Base-by-base conservation (phyloP, 2,329 filamentous ascomycete genomes). In the Graphilbum fragrans region DNA sequence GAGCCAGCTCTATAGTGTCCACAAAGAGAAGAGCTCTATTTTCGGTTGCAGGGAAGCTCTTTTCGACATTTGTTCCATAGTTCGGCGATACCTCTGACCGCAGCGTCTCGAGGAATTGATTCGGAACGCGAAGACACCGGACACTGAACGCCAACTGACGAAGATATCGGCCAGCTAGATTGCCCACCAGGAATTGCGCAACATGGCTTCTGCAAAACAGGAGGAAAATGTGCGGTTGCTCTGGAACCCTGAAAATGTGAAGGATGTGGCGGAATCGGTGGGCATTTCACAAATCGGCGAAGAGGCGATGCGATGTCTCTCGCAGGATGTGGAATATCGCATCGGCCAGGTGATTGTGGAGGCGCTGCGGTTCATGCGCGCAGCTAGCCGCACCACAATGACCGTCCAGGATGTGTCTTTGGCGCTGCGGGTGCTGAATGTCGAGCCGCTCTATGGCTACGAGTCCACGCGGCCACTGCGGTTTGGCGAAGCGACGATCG, bases 201-300 rank as follows among this genome's bases (percentile, higher is more conserved):
- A 6, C 8, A 40, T 29, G 32, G 32, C 38, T 19, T 32, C 41
- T 11, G 11, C 34, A 7, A 41, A 39, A 29, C 27, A 33, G 25
- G 42, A 44, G 3, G 38, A 35, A 17, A 23, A 29, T n/a, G 42
- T 43, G 33, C 48, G 47, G 55, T 67, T 80, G 21, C 79, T 95
- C 52, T 96, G 92, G 92, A 96, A 95, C 57, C 80, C 85, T 17
- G 92, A 98, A 54, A 96, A 94, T 53, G 85, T 98, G 53, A 81
- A 80, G 53, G 92, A 98, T 59, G 88, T 96, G 46, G 90, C 92
- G 51, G 92, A 98, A 61, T 94, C 92, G 2, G 85, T 96, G 37
- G 92, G 92, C 44, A 88, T 98, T 52, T 68, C 75, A 51, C 73
- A 77, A 41, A 72, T 96, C 35, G 78, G 77, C 57, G 86, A 94